These are phyloP conservation scores for Aspergillus floridensis DNA, from an alignment of 2,329 filamentous ascomycete species.

Conservation along the genomic window DNA sequence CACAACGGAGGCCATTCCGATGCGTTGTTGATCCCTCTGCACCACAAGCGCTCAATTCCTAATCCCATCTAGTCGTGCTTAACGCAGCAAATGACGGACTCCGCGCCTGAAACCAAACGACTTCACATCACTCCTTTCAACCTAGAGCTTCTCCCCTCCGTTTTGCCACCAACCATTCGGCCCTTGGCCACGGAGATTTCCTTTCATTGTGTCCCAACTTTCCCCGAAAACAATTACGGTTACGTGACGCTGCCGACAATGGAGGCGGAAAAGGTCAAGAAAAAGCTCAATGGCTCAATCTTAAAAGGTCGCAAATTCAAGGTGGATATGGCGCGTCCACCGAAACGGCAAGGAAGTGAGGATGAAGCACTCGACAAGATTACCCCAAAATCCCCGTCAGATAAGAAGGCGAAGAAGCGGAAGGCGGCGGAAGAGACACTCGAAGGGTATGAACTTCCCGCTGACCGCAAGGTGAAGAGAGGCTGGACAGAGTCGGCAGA, in stretches of 20 bases:
- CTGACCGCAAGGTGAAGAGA: slow-evolving; percentile 76
- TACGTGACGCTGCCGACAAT: slow-evolving; percentile 77
- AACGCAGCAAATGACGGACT: slow-evolving; percentile 21
- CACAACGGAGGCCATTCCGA: neutral
- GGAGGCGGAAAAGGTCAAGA: slow-evolving; percentile 87
- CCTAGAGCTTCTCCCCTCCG: slow-evolving; percentile 66
- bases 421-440: slow-evolving; percentile 55
- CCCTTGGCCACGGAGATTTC: slow-evolving; percentile 74
- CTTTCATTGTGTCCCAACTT: slow-evolving; percentile 82
- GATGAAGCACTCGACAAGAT: slow-evolving; percentile 31
- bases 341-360: slow-evolving; percentile 49
- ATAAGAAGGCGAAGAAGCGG: slow-evolving; percentile 44
- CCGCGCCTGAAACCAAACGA: slow-evolving; percentile 43
- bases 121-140: slow-evolving; percentile 89
- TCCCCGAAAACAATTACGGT: slow-evolving; percentile 86
- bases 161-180: slow-evolving; percentile 67
- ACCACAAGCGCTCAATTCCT: neutral
- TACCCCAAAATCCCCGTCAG: slow-evolving; percentile 21
- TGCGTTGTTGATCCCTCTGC: neutral
- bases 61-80: neutral
- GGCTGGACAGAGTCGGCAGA: slow-evolving; percentile 75
- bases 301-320: slow-evolving; percentile 82
- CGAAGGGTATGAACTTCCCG: slow-evolving; percentile 69
- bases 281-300: slow-evolving; percentile 82
- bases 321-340: slow-evolving; percentile 74